Base-by-base conservation (phyloP, 2,329 filamentous ascomycete species). In the Botrytis sinoallii region DNA sequence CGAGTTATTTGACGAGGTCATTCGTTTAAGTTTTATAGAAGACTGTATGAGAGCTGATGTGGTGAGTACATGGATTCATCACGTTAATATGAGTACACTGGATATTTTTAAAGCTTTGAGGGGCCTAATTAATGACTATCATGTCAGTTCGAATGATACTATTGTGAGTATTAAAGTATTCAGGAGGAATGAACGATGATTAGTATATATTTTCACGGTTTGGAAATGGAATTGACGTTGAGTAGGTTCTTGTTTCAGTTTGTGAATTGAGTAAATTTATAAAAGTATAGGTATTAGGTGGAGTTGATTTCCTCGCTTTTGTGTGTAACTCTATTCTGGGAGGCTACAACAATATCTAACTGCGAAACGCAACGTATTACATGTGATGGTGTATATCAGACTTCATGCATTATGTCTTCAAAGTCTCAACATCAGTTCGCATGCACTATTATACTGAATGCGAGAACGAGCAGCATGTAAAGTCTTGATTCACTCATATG, bases 241-340 rank as follows among this genome's bases (percentile, higher is more conserved):
- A n/a, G 12, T n/a, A 55, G 25, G 25, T n/a, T 29, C 14, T n/a
- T 7, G 14, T 16, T 16, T 16, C 4, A 12, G 25, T 55, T n/a
- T 29, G 12, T 5, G 29, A 12, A n/a, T n/a, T 55, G 48, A 55
- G 25, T 12, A 9, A 0, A n/a, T 55, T 55, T 16, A 16, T 3
- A 7, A 20, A 16, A 44, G 10, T n/a, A n/a, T 4, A 55, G 12
- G 48, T n/a, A 55, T 55, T 16, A 16, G 25, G 2, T n/a, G 7
- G 25, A 29, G 14, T 29, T 16, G 25, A 55, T 18, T 12, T 18
- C 25, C n/a, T 55, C n/a, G 12, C 52, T 29, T 55, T 29, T 18
- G 6, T 25, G 0, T 5, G 1, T 52, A 14, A 14, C 2, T 52
- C 4, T 25, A 25, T 14, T 14, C 48, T n/a, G n/a, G 22, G 0